Evolutionary conservation across 495 filamentous ascomycete species (phyloP), one percentile per base, ranked within the genome.

Genomic region (Penicillium riverlandense): DNA sequence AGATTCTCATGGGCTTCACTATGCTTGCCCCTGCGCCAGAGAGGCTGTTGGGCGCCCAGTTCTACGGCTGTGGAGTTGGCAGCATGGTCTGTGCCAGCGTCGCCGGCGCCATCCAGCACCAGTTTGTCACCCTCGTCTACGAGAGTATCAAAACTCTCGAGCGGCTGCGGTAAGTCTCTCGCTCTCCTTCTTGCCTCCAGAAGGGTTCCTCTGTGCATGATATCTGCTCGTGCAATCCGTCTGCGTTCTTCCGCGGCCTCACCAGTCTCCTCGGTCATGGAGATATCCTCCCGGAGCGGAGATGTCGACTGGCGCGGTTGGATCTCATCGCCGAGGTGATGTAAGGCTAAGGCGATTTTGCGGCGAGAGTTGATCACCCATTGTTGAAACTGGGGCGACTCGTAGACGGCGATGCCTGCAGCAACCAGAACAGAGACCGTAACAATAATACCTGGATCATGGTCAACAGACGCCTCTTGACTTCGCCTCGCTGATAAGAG

Each of bases 361-460:
- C 87, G 80, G 38, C 88, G 83, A 38, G 85, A 80, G 49, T 81
- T 79, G 44, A 85, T 76, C 40, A 89, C 75, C 70, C 84, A 84
- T 66, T 82, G 77, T 54, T 84, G 80, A 37, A 92, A 73, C 62
- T 91, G 83, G 10, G 86, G 87, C 14, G 79, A 86, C 58, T 92
- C 86, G 64, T 95, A 95, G 43, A 91, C 74, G 32, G 88, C 88
- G 42, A 92, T 80, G 7, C 87, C 86, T 35, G 87, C 86, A 45
- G 86, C 87, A 27, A 88, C 80, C 30, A 88, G 75, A 15, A 90
- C 78, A 34, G 83, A 78, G 11, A 87, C 74, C 48, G 79, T 84
- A 53, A 92, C 78, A 11, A 92, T 83, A 59, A 88, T 77, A 54
- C 82, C 88, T 91, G 71, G 32, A 44, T 16, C 4, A 22, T 35